Evolutionary conservation across 2,329 filamentous ascomycete species (phyloP).

Genomic region (Fusarium sp.): DNA sequence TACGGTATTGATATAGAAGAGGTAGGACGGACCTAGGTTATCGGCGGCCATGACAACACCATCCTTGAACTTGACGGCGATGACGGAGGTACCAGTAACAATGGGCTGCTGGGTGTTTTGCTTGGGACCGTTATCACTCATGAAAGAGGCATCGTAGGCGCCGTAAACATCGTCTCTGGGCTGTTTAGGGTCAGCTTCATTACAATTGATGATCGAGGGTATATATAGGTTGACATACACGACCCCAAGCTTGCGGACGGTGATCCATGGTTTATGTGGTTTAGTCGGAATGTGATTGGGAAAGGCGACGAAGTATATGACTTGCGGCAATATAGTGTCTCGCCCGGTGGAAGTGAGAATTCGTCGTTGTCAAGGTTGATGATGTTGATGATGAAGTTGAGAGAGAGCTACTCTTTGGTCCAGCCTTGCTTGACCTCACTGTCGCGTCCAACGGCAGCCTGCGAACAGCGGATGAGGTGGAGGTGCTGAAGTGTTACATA

Average conservation of each 20-base stretch:
- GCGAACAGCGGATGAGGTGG: slow-evolving; percentile 32
- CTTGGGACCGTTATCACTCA: slow-evolving; percentile 76
- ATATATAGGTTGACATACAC: slow-evolving; percentile 62
- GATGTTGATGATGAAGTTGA: slow-evolving; percentile 31
- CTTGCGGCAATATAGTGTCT: not conserved
- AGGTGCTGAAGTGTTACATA: slow-evolving; percentile 45
- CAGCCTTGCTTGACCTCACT: slow-evolving; percentile 41
- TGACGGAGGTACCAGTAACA: slow-evolving; percentile 95
- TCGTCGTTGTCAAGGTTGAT: slow-evolving; percentile 1
- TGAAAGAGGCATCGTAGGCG: slow-evolving; percentile 87
- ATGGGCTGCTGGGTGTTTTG: slow-evolving; percentile 92
- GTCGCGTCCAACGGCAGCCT: slow-evolving; percentile 54
- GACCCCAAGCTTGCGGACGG: slow-evolving; percentile 77
- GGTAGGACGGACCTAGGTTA: slow-evolving; percentile 78
- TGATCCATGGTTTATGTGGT: slow-evolving; percentile 68
- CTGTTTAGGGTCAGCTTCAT: slow-evolving; percentile 59
- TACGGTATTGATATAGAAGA: not conserved
- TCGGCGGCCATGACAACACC: slow-evolving; percentile 97
- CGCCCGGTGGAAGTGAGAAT: not conserved
- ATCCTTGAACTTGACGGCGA: slow-evolving; percentile 95
- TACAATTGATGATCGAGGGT: not conserved
- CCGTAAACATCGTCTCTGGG: slow-evolving; percentile 98
- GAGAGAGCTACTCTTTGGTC: slow-evolving; percentile 22
- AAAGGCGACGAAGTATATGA: not conserved
- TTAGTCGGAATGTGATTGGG: slow-evolving; percentile 13